Evolutionary conservation across 352 stramenopile species (phyloP).

Genomic region (Phytophthora pluvialis): DNA sequence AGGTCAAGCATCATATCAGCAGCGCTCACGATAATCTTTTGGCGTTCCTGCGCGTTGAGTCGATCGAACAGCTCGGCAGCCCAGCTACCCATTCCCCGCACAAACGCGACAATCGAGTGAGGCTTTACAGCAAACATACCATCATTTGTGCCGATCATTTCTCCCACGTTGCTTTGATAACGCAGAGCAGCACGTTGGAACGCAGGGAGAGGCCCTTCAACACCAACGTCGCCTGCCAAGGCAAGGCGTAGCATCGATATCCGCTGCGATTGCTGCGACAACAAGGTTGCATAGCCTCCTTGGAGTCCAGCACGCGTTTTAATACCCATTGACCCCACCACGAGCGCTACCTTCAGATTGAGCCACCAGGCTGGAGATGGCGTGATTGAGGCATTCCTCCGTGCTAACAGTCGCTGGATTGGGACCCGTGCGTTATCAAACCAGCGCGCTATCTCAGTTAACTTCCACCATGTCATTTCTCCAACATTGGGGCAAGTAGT

Average conservation of each 20-base stretch:
- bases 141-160: slow-evolving; percentile 28
- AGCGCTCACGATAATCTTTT: slow-evolving; percentile 21
- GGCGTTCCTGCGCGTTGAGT: slow-evolving; percentile 16
- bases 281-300: slow-evolving; percentile 21
- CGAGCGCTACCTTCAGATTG: slow-evolving; percentile 24
- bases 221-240: slow-evolving; percentile 24
- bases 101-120: slow-evolving; percentile 26
- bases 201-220: slow-evolving; percentile 30
- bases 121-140: slow-evolving; percentile 31
- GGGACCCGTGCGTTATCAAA: slow-evolving; percentile 23
- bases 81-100: slow-evolving; percentile 27
- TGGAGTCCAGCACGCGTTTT: slow-evolving; percentile 28
- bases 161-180: slow-evolving; percentile 9
- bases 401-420: slow-evolving; percentile 26
- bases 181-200: slow-evolving; percentile 31
- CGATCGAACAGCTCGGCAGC: slow-evolving; percentile 26
- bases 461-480: slow-evolving; percentile 19
- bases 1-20: slow-evolving; percentile 27
- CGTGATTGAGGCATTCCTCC: slow-evolving; percentile 15
- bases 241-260: slow-evolving; percentile 32
- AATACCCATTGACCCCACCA: slow-evolving; percentile 21
- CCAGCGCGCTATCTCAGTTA: slow-evolving; percentile 20
- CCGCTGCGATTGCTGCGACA: slow-evolving; percentile 28
- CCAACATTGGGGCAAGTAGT: slow-evolving; percentile 11
- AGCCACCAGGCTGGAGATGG: slow-evolving; percentile 29